A percentile compares a stretch with the other conserved stretches of the same genome.
These are phyloP conservation scores for Colletotrichum coccodes DNA, from an alignment of 2,329 filamentous ascomycete genomes.

Conservation along the genomic window DNA sequence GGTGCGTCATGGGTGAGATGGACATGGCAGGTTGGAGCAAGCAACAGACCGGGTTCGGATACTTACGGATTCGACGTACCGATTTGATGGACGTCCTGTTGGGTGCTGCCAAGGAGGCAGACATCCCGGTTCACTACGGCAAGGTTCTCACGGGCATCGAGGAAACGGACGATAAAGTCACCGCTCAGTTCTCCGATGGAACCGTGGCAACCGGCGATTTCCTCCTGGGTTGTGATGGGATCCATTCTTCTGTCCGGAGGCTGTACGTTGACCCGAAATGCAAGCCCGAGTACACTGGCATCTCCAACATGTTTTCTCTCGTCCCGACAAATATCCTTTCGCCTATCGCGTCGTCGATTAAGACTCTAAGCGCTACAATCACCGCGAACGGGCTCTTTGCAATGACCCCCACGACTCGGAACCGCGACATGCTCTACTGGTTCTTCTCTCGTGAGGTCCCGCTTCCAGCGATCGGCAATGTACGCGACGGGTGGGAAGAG, in stretches of 20 bases:
- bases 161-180: constrained; percentile 19
- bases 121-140: constrained; percentile 10
- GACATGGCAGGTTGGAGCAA: constrained; percentile 16
- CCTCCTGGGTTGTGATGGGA: constrained; percentile 50
- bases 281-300: constrained; percentile 45
- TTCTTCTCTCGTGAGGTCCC: constrained; percentile 42
- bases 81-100: constrained; percentile 19
- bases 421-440: constrained; percentile 41
- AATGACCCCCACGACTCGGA: constrained; percentile 38
- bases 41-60: constrained; percentile 20
- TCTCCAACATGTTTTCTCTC: constrained; percentile 37
- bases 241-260: constrained; percentile 47
- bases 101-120: not conserved
- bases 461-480: constrained; percentile 38
- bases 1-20: constrained; percentile 13
- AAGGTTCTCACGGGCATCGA: not conserved
- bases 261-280: constrained; percentile 39
- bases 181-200: constrained; percentile 50
- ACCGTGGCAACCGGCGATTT: constrained; percentile 48
- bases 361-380: constrained; percentile 40
- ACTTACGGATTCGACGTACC: constrained; percentile 5
- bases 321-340: constrained; percentile 34
- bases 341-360: constrained; percentile 22
- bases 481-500: constrained; percentile 44
- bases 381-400: constrained; percentile 42